A percentile compares a stretch with the other conserved stretches of the same genome.
These are phyloP conservation scores for Dicorynia guianensis DNA, from an alignment of 306 rosid genomes.

Conservation along the genomic window DNA sequence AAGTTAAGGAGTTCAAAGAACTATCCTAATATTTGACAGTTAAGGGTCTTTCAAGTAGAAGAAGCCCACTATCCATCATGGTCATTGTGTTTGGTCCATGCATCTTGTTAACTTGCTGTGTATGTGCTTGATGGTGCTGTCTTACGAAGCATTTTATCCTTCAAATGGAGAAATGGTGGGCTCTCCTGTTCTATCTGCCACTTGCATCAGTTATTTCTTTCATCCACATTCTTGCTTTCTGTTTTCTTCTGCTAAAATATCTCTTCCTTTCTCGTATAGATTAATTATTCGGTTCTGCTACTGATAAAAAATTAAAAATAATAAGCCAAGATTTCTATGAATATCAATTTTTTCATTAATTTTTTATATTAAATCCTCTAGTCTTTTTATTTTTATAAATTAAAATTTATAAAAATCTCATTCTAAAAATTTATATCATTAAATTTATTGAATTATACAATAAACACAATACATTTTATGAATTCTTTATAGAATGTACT, in stretches of 20 bases:
- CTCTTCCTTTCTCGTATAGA: background rate
- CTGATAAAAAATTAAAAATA: slow-evolving; percentile 29
- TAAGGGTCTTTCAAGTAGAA: slow-evolving; percentile 44
- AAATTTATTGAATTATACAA: too few relatives aligned
- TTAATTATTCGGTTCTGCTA: background rate
- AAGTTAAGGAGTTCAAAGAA: slow-evolving; percentile 62
- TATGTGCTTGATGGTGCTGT: slow-evolving; percentile 39
- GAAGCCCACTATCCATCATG: slow-evolving; percentile 54
- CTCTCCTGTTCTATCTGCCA: slow-evolving; percentile 50
- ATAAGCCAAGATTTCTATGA: background rate
- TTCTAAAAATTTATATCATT: too few relatives aligned
- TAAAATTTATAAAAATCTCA: too few relatives aligned
- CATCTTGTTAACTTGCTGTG: slow-evolving; percentile 34
- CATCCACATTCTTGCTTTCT: slow-evolving; percentile 50
- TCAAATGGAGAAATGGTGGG: slow-evolving; percentile 45
- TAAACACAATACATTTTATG: too few relatives aligned
- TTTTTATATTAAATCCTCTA: too few relatives aligned
- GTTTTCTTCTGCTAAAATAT: slow-evolving; percentile 44
- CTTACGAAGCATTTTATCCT: slow-evolving; percentile 36
- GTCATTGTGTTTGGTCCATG: slow-evolving; percentile 49
- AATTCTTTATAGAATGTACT: too few relatives aligned
- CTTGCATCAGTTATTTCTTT: slow-evolving; percentile 43
- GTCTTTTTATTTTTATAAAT: too few relatives aligned
- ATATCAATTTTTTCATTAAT: too few relatives aligned
- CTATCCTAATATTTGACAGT: slow-evolving; percentile 59